Percentiles rank a stretch among this genome's conserved stretches.
Evolutionary conservation across 306 rosid genomes (phyloP).

Genomic region (Mucuna pruriens): DNA sequence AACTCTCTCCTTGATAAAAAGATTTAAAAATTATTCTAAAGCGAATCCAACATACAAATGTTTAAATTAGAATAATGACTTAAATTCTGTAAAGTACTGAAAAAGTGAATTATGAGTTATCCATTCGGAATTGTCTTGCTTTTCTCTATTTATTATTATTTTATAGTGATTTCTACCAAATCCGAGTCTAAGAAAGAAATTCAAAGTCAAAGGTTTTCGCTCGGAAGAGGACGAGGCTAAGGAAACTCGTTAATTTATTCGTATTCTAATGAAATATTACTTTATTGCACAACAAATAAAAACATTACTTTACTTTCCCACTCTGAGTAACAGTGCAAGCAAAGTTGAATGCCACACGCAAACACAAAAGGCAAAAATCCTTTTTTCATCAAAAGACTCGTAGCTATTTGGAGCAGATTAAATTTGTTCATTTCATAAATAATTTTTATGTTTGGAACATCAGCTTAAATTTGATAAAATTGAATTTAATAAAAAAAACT

Average conservation of each 20-base stretch:
- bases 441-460: no score
- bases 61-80: not conserved
- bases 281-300: not conserved
- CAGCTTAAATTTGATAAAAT: no score
- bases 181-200: not conserved
- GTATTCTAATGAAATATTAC: not conserved
- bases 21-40: not conserved
- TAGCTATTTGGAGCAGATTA: no score
- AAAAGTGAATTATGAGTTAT: not conserved
- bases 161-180: no score
- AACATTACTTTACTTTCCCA: not conserved
- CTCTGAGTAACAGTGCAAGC: not conserved
- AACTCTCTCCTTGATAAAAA: not conserved
- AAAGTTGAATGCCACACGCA: not conserved
- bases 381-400: not conserved
- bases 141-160: not conserved
- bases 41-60: not conserved
- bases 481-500: no score
- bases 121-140: not conserved
- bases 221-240: constrained; percentile 7
- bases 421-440: no score
- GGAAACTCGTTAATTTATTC: not conserved
- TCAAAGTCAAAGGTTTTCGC: not conserved
- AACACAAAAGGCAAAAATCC: not conserved
- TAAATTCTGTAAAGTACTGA: not conserved